phyloP scores from a whole-genome alignment of 192 early-diverging fungal genomes.

The Pilaira anomala region DNA sequence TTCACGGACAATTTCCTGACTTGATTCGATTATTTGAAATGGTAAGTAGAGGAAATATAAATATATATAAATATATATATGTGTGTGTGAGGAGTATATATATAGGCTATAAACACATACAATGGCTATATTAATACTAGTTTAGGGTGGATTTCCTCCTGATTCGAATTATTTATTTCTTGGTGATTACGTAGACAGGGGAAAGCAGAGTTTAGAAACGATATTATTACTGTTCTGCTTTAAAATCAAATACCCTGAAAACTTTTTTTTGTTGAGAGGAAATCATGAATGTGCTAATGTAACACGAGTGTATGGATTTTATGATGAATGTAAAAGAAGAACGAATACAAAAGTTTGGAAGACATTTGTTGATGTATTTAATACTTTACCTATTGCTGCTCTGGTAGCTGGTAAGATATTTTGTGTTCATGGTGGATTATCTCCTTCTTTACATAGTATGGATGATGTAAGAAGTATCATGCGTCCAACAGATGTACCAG shows the following conservation, averaged over 20 bases:
- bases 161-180: conserved; percentile 90
- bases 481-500: conserved; percentile 88
- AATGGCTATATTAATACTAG: neutral
- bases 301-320: conserved; percentile 94
- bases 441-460: conserved; percentile 75
- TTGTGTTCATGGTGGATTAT: conserved; percentile 93
- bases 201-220: conserved; percentile 93
- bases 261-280: conserved; percentile 93
- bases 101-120: too few species aligned
- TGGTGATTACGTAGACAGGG: conserved; percentile 97
- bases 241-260: conserved; percentile 97
- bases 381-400: conserved; percentile 87
- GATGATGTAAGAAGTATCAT: conserved; percentile 79
- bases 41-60: conserved; percentile 35
- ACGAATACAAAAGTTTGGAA: conserved; percentile 87
- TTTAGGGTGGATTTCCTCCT: conserved; percentile 82
- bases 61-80: conserved; percentile 6
- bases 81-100: too few species aligned
- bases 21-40: conserved; percentile 89
- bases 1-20: conserved; percentile 95
- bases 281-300: conserved; percentile 96
- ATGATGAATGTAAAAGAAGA: conserved; percentile 94
- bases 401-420: conserved; percentile 93
- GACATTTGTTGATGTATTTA: conserved; percentile 88
- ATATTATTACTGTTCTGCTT: conserved; percentile 92